Conservation (phyloP, 2,329 filamentous ascomycete genomes). For the Fusarium sulawesiense region DNA sequence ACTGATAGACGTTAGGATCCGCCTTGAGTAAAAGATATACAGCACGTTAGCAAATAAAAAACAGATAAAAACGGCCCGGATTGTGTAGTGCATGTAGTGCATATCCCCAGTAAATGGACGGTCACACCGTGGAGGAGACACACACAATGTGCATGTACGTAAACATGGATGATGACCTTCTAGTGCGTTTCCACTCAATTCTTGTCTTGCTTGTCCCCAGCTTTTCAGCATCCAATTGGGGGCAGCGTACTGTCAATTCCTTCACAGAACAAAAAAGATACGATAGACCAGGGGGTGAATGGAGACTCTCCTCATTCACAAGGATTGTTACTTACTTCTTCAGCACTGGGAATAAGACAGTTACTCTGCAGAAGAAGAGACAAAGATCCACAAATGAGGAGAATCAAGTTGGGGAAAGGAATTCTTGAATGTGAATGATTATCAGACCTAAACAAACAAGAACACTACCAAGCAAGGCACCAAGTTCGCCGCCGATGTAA, state of each 20-base stretch:
- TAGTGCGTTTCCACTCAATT: constrained; percentile 21
- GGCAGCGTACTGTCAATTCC: constrained; percentile 4
- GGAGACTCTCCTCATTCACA: not conserved
- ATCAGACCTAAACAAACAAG: not conserved
- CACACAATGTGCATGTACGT: constrained; percentile 29
- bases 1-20: constrained; percentile 10
- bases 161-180: constrained; percentile 36
- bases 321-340: too few species aligned
- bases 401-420: constrained; percentile 9
- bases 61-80: constrained; percentile 32
- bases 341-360: too few species aligned
- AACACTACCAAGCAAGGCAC: constrained; percentile 14
- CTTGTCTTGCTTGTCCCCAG: constrained; percentile 18
- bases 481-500: constrained; percentile 29
- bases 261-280: constrained; percentile 2
- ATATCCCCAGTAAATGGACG: constrained; percentile 7
- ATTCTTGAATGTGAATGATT: not conserved
- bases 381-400: constrained; percentile 36
- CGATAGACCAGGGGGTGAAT: not conserved
- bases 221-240: constrained; percentile 34
- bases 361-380: too few species aligned
- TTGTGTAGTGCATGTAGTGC: not conserved
- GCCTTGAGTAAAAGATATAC: constrained; percentile 8
- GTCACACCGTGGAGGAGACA: constrained; percentile 26
- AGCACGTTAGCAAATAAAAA: not conserved